Percentiles rank a stretch among this genome's conserved stretches.
phyloP scores from a whole-genome alignment of 2,329 filamentous ascomycete genomes.

The Aspergillus latus region DNA sequence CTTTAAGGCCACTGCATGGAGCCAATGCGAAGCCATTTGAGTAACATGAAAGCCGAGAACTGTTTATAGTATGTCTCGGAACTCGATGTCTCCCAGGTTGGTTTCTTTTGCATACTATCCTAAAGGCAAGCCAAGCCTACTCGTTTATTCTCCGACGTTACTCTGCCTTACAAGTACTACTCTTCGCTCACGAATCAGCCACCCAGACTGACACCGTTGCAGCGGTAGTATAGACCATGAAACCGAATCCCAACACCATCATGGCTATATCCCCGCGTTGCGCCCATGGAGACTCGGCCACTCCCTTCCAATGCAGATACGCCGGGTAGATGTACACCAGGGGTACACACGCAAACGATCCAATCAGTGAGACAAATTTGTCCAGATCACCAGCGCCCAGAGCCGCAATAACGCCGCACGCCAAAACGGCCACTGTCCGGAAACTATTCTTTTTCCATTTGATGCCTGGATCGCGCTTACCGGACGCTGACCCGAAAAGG shows the following conservation, averaged over 20 bases:
- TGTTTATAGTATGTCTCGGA: too few relatives aligned
- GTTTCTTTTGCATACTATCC: too few relatives aligned
- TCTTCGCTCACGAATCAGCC: slow-evolving; percentile 3
- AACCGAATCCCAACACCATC: slow-evolving; percentile 62
- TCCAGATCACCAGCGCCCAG: slow-evolving; percentile 86
- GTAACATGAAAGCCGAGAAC: too few relatives aligned
- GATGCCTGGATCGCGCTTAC: slow-evolving; percentile 94
- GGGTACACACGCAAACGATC: slow-evolving; percentile 94
- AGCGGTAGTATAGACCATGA: slow-evolving; percentile 70
- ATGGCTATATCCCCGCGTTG: slow-evolving; percentile 63
- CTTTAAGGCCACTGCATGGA: not conserved
- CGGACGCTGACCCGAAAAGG: slow-evolving; percentile 79
- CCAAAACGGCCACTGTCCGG: slow-evolving; percentile 80
- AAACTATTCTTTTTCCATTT: slow-evolving; percentile 99
- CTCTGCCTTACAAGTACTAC: not conserved
- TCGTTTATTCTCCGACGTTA: not conserved
- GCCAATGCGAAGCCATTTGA: too few relatives aligned
- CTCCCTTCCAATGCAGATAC: slow-evolving; percentile 66
- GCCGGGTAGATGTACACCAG: slow-evolving; percentile 94
- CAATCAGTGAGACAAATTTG: slow-evolving; percentile 92
- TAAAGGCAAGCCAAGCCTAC: too few relatives aligned
- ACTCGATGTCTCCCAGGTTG: too few relatives aligned
- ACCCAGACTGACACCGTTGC: slow-evolving; percentile 54
- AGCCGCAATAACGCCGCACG: slow-evolving; percentile 86
- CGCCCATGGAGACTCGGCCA: slow-evolving; percentile 57